Percentiles rank a stretch among this genome's conserved stretches.
Evolutionary conservation across 352 stramenopile species (phyloP).

Genomic region (Albugo candida): DNA sequence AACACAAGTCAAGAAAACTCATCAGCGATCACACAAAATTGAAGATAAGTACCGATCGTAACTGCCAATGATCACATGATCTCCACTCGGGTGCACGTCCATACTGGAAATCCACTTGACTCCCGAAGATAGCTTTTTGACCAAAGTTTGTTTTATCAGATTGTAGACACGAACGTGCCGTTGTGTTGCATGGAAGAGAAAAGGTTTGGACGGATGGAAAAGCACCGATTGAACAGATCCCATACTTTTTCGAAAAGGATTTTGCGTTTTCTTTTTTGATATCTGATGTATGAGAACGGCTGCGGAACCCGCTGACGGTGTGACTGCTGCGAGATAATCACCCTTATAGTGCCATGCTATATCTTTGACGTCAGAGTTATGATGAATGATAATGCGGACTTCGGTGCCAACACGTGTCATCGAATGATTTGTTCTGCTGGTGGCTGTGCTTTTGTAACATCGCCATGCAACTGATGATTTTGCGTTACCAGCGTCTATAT

Average conservation of each 20-base stretch:
- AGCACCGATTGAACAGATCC: conserved; percentile 87
- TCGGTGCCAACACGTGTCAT: conserved; percentile 61
- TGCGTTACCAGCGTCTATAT: conserved; percentile 54
- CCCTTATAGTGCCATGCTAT: conserved; percentile 97
- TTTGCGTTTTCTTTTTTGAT: conserved; percentile 92
- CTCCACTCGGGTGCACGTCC: conserved; percentile 94
- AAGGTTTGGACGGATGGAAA: conserved; percentile 98
- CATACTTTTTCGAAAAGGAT: conserved; percentile 92
- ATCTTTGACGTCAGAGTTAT: conserved; percentile 81
- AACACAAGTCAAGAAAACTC: background rate
- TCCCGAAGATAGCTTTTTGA: conserved; percentile 95
- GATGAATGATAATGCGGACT: conserved; percentile 71
- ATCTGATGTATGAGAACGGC: conserved; percentile 97
- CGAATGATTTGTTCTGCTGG: conserved; percentile 25
- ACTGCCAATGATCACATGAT: conserved; percentile 96
- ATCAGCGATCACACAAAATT: background rate
- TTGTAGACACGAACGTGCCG: conserved; percentile 98
- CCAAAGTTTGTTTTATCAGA: conserved; percentile 93
- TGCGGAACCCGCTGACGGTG: conserved; percentile 69
- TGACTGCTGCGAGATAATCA: conserved; percentile 95
- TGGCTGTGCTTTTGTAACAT: conserved; percentile 63
- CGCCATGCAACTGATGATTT: conserved; percentile 84
- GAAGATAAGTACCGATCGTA: conserved; percentile 78
- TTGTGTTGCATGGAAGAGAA: conserved; percentile 99
- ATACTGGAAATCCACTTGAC: conserved; percentile 99